Conservation (phyloP, 1,139 yeast genomes). For the Debaryomyces udenii region DNA sequence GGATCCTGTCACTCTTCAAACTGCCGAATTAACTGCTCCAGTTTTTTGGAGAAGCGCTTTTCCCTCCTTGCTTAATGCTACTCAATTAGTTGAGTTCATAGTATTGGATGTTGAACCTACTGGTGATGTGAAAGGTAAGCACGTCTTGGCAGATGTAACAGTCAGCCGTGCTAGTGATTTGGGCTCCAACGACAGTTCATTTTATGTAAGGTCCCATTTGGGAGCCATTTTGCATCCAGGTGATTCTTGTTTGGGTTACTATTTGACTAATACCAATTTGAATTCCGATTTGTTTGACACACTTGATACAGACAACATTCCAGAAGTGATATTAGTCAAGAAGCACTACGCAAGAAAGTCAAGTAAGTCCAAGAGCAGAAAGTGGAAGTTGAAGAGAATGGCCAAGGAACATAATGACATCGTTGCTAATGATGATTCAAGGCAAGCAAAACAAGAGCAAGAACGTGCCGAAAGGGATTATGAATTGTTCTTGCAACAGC, state of each 20-base stretch:
- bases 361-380: conserved; percentile 76
- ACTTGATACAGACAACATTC: conserved; percentile 61
- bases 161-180: conserved; percentile 85
- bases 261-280: conserved; percentile 77
- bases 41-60: conserved; percentile 90
- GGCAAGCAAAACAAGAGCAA: conserved; percentile 83
- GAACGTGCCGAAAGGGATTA: conserved; percentile 95
- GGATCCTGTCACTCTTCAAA: conserved; percentile 81
- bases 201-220: conserved; percentile 81
- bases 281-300: conserved; percentile 85
- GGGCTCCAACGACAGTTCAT: conserved; percentile 81
- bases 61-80: conserved; percentile 71
- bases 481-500: conserved; percentile 93
- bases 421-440: conserved; percentile 74
- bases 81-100: conserved; percentile 83
- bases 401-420: conserved; percentile 91
- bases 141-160: conserved; percentile 86
- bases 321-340: conserved; percentile 94
- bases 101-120: conserved; percentile 94
- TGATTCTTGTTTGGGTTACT: conserved; percentile 92
- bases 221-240: conserved; percentile 97
- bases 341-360: conserved; percentile 83
- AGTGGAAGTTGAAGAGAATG: conserved; percentile 98
- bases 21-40: conserved; percentile 74
- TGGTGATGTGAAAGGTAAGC: conserved; percentile 78